These are phyloP conservation scores for Neonectria punicea DNA, from an alignment of 2,329 filamentous ascomycete species.

Conservation along the genomic window DNA sequence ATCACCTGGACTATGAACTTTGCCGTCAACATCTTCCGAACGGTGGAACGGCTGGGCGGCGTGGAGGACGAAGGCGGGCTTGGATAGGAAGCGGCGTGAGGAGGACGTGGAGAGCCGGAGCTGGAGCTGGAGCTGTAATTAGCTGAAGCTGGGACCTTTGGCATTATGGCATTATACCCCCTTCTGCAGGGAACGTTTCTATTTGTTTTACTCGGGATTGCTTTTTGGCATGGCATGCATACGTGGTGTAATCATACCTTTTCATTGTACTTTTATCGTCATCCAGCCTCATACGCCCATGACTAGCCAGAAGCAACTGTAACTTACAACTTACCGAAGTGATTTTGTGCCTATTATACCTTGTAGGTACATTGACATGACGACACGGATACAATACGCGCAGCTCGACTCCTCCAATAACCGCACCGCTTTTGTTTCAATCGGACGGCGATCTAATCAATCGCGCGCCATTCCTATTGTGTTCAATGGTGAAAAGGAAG, in stretches of 20 bases:
- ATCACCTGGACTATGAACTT: constrained; percentile 94
- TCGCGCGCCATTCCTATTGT: constrained; percentile 1
- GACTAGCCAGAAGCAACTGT: constrained; percentile 6
- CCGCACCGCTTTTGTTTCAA: neutral
- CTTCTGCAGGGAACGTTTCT: constrained; percentile 17
- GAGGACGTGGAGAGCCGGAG: neutral
- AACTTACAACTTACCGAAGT: neutral
- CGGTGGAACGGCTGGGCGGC: constrained; percentile 70
- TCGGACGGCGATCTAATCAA: constrained; percentile 1
- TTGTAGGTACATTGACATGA: neutral
- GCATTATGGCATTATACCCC: constrained; percentile 27
- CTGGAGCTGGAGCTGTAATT: constrained; percentile 17
- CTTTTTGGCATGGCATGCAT: constrained; percentile 9
- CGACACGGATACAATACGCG: neutral
- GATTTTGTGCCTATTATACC: no score
- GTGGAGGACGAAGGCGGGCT: constrained; percentile 55
- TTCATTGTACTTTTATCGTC: constrained; percentile 17
- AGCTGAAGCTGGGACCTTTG: constrained; percentile 7
- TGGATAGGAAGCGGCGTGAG: constrained; percentile 25
- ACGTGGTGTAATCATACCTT: neutral
- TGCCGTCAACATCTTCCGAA: constrained; percentile 82
- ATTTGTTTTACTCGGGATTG: neutral
- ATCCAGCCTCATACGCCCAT: constrained; percentile 9
- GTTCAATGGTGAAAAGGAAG: neutral
- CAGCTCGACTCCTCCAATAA: neutral